A percentile compares a stretch with the other conserved stretches of the same genome.
Conservation (phyloP, 179 eudicot genomes). For the Beta corolliflora region DNA sequence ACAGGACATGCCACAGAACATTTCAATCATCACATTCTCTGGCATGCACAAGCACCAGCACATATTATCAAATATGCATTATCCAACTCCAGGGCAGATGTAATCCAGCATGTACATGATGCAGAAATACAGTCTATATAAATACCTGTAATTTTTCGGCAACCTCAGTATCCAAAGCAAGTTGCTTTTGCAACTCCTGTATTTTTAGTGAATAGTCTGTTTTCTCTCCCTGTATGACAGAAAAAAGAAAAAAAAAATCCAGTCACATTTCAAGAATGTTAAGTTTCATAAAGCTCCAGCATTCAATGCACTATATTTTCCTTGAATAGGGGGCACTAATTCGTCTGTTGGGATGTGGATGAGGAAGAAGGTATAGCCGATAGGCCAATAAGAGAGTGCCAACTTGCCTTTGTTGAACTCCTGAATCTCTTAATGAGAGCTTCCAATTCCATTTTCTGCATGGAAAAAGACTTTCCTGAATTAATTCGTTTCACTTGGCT, state of each 20-base stretch:
- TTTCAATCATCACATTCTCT: not conserved
- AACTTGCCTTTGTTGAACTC: slow-evolving; percentile 82
- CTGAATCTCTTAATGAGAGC: slow-evolving; percentile 77
- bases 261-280: not conserved
- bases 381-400: not conserved
- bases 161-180: slow-evolving; percentile 84
- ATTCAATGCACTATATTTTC: not conserved
- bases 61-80: not conserved
- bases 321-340: not conserved
- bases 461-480: not conserved
- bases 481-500: not conserved
- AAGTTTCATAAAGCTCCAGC: not conserved
- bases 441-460: slow-evolving; percentile 88
- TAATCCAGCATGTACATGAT: not conserved
- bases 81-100: not conserved
- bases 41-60: not conserved
- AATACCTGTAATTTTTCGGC: slow-evolving; percentile 88
- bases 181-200: slow-evolving; percentile 95
- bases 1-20: not conserved
- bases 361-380: not conserved
- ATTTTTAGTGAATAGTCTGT: slow-evolving; percentile 87
- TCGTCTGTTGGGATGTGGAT: not conserved
- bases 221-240: slow-evolving; percentile 65
- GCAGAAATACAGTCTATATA: not conserved
- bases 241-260: not conserved